Evolutionary conservation across 2,329 filamentous ascomycete species (phyloP).

Genomic region (Penicillium sp.): DNA sequence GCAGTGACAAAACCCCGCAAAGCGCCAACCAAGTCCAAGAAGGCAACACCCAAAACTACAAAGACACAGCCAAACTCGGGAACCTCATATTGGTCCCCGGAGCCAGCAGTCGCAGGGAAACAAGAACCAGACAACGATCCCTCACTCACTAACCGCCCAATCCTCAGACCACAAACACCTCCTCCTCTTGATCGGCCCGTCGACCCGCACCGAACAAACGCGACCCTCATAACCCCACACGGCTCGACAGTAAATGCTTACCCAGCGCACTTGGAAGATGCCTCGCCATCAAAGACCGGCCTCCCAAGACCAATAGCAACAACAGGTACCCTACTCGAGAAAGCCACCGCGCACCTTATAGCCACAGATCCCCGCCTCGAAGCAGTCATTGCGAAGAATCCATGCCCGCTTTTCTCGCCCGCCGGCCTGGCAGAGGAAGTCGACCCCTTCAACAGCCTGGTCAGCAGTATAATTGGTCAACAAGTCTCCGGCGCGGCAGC

Average conservation of each 20-base stretch:
- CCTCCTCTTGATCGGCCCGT: conserved; percentile 45
- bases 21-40: conserved; percentile 16
- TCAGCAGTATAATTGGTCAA: conserved; percentile 88
- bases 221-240: conserved; percentile 47
- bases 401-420: conserved; percentile 74
- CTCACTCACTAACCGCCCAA: conserved; percentile 13
- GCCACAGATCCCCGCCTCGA: conserved; percentile 68
- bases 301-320: conserved; percentile 51
- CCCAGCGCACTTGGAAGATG: conserved; percentile 39
- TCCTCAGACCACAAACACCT: conserved; percentile 48
- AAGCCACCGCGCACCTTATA: conserved; percentile 72
- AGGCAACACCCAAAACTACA: conserved; percentile 15
- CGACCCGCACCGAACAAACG: conserved; percentile 48
- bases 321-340: conserved; percentile 68
- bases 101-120: conserved; percentile 21
- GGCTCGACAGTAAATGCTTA: conserved; percentile 48
- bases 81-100: conserved; percentile 23
- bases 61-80: conserved; percentile 7
- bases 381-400: conserved; percentile 67
- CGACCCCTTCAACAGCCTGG: conserved; percentile 80
- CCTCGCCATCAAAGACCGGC: conserved; percentile 41
- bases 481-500: conserved; percentile 94
- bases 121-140: conserved; percentile 33
- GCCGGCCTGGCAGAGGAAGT: conserved; percentile 78
- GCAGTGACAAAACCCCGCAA: conserved; percentile 33